Conservation (phyloP, 371 early-diverging fungal genomes). For the Choanephora cucurbitarum region DNA sequence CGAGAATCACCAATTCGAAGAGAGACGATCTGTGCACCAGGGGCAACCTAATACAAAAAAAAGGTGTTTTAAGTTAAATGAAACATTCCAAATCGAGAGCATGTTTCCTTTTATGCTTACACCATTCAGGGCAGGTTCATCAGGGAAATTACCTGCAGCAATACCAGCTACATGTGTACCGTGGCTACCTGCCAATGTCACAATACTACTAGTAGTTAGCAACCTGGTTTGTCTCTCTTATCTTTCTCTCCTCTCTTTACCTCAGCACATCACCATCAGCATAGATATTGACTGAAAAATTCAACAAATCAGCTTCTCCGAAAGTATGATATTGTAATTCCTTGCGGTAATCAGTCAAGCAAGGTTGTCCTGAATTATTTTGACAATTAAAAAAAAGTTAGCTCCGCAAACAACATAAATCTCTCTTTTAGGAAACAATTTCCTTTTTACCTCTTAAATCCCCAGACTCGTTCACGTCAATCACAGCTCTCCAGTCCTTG, state of each 20-base stretch:
- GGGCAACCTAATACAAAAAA: slow-evolving; percentile 64
- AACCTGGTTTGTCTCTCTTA: neutral
- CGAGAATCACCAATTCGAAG: slow-evolving; percentile 93
- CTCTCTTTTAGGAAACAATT: slow-evolving; percentile 15
- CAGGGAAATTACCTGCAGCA: slow-evolving; percentile 80
- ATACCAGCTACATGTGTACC: slow-evolving; percentile 96
- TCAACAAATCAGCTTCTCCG: slow-evolving; percentile 77
- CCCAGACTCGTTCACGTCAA: slow-evolving; percentile 80
- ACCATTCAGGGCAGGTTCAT: slow-evolving; percentile 85
- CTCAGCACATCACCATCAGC: slow-evolving; percentile 77
- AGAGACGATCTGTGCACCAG: slow-evolving; percentile 90
- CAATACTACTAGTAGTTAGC: slow-evolving; percentile 56
- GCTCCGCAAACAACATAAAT: slow-evolving; percentile 10
- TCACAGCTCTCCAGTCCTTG: slow-evolving; percentile 80
- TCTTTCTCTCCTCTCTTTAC: slow-evolving; percentile 28
- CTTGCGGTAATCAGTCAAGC: slow-evolving; percentile 77
- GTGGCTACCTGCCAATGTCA: slow-evolving; percentile 82
- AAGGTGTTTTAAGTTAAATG: neutral
- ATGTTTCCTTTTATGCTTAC: slow-evolving; percentile 38
- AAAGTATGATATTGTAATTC: slow-evolving; percentile 78
- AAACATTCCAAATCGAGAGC: neutral
- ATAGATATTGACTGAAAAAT: slow-evolving; percentile 91
- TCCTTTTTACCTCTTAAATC: slow-evolving; percentile 67
- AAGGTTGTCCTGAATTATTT: slow-evolving; percentile 45
- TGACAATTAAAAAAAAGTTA: slow-evolving; percentile 8